Percentiles rank a stretch among this genome's conserved stretches.
These are phyloP conservation scores for Metschnikowia continentalis DNA, from an alignment of 805 yeast species.

Conservation along the genomic window DNA sequence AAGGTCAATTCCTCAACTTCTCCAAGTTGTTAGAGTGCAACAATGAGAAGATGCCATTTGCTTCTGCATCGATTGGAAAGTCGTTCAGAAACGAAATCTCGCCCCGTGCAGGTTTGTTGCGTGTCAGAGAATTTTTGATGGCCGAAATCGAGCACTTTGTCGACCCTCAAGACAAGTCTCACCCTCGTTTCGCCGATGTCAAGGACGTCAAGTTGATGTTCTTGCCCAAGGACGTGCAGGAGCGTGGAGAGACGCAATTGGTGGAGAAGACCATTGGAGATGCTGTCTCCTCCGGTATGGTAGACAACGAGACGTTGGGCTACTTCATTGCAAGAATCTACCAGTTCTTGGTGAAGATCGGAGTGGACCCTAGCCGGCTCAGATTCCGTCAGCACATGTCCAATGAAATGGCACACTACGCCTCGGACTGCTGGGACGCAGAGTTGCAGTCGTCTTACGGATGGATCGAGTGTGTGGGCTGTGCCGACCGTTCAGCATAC, in stretches of 20 bases:
- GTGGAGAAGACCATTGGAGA: constrained; percentile 73
- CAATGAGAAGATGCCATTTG: constrained; percentile 97
- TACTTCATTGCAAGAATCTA: constrained; percentile 94
- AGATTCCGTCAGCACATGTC: constrained; percentile 98
- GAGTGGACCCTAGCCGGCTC: constrained; percentile 77
- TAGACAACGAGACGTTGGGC: constrained; percentile 96
- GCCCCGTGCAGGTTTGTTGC: constrained; percentile 94
- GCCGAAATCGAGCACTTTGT: constrained; percentile 99
- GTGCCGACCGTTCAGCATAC: constrained; percentile 98
- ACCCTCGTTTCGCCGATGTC: constrained; percentile 74
- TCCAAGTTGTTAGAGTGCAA: constrained; percentile 89
- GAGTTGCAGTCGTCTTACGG: constrained; percentile 95
- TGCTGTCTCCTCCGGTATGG: constrained; percentile 83
- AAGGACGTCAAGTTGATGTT: constrained; percentile 69
- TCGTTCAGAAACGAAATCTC: constrained; percentile 98
- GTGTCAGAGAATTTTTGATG: constrained; percentile 98
- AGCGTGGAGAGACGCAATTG: constrained; percentile 73
- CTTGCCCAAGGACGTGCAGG: constrained; percentile 84
- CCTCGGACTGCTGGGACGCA: constrained; percentile 99
- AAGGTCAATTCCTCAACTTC: constrained; percentile 97
- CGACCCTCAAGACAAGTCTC: constrained; percentile 85
- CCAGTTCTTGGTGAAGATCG: constrained; percentile 77
- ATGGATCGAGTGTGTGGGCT: constrained; percentile 99
- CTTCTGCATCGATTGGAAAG: constrained; percentile 98
- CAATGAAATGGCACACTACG: constrained; percentile 99